These are phyloP conservation scores for Scheffersomyces titani DNA, from an alignment of 1,139 yeast species.

Conservation along the genomic window DNA sequence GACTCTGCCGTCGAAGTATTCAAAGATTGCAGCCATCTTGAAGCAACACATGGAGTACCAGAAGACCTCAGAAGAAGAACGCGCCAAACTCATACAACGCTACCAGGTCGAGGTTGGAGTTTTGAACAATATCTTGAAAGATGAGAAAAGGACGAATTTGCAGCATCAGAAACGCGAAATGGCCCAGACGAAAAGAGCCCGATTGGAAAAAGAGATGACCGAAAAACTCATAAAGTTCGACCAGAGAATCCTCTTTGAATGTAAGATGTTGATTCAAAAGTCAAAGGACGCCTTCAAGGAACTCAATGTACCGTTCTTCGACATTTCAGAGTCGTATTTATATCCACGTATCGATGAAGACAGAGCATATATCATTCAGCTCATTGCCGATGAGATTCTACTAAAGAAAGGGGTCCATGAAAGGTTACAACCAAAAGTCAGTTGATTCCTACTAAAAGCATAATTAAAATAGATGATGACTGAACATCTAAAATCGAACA, in stretches of 20 bases:
- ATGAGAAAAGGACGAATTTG: not conserved
- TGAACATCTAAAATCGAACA: too few species aligned
- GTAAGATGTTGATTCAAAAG: conserved; percentile 19
- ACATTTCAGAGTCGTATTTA: conserved; percentile 16
- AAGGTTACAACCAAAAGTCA: not conserved
- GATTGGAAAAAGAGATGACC: conserved; percentile 7
- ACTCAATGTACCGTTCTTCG: conserved; percentile 28
- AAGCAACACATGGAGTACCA: conserved; percentile 1
- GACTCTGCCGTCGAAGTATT: not conserved
- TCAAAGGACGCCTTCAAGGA: conserved; percentile 14
- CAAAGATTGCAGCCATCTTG: conserved; percentile 3
- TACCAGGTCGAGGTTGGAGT: conserved; percentile 1
- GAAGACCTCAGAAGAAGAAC: not conserved
- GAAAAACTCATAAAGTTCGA: conserved; percentile 18
- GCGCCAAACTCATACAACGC: not conserved
- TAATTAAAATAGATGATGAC: conserved; percentile 2
- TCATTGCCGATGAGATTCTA: conserved; percentile 4
- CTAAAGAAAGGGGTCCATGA: conserved; percentile 4
- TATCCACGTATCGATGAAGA: conserved; percentile 28
- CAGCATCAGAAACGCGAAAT: not conserved
- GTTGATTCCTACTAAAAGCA: not conserved
- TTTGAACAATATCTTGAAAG: not conserved
- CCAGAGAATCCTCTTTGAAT: conserved; percentile 14
- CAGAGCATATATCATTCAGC: conserved; percentile 20
- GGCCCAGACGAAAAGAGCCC: not conserved